phyloP scores from a whole-genome alignment of 345 rosid genomes.

The Eutrema heterophyllum region DNA sequence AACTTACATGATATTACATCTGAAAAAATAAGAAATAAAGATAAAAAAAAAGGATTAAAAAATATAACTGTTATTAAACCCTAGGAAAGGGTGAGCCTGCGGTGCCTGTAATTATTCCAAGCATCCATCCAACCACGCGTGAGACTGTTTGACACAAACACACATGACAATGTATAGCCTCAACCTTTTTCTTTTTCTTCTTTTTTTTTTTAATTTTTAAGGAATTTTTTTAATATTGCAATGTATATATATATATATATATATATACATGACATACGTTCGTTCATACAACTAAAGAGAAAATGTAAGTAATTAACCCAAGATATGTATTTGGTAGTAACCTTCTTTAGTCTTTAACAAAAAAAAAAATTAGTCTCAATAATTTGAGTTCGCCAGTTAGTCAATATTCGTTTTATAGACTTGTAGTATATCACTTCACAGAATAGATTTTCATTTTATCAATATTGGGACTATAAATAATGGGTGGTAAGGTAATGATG shows the following conservation, averaged over 20 bases:
- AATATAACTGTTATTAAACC: slow-evolving; percentile 2
- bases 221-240: not conserved
- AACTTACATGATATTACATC: no score
- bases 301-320: no score
- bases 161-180: slow-evolving; percentile 27
- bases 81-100: slow-evolving; percentile 28
- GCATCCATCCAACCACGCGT: slow-evolving; percentile 35
- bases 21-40: not conserved
- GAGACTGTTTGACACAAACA: slow-evolving; percentile 37
- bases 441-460: not conserved
- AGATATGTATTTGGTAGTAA: not conserved
- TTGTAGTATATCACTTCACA: not conserved
- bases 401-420: slow-evolving; percentile 2
- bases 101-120: slow-evolving; percentile 29
- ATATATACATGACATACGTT: no score
- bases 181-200: not conserved
- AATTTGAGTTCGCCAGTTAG: slow-evolving; percentile 1
- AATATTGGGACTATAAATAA: not conserved
- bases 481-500: slow-evolving; percentile 27
- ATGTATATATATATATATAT: no score
- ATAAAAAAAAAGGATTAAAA: no score
- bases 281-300: no score
- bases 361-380: not conserved
- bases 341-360: not conserved
- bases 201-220: not conserved